A percentile compares a stretch with the other conserved stretches of the same genome.
Evolutionary conservation across 1,139 yeast species (phyloP).

Genomic region (Yamadazyma kanchanaburiensis): DNA sequence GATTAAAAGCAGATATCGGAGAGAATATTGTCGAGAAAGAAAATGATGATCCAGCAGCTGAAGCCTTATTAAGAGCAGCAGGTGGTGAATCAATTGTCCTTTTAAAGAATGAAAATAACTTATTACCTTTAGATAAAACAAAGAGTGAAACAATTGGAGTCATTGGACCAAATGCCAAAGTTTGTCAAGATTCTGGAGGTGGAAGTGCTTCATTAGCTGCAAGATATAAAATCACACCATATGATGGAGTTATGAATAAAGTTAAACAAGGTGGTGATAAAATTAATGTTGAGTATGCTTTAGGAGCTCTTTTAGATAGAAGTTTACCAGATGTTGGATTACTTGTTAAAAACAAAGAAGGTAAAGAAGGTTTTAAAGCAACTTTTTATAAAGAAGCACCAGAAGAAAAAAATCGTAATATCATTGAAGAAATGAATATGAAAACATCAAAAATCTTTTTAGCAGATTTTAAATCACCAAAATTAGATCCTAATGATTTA

Average conservation of each 20-base stretch:
- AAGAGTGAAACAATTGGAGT: constrained; percentile 28
- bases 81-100: constrained; percentile 53
- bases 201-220: constrained; percentile 35
- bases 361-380: constrained; percentile 37
- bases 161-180: constrained; percentile 37
- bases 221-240: constrained; percentile 30
- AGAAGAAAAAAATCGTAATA: constrained; percentile 25
- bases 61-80: constrained; percentile 38
- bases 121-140: constrained; percentile 37
- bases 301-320: constrained; percentile 31
- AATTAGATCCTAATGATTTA: constrained; percentile 18
- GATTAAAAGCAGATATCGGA: constrained; percentile 40
- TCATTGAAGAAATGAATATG: constrained; percentile 32
- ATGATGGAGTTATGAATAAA: constrained; percentile 27
- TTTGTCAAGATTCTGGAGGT: constrained; percentile 33
- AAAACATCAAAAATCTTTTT: constrained; percentile 37
- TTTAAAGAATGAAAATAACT: constrained; percentile 44
- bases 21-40: constrained; percentile 35
- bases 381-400: constrained; percentile 39
- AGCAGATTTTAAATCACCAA: constrained; percentile 43
- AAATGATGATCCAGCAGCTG: constrained; percentile 44
- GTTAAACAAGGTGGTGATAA: constrained; percentile 21
- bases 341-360: constrained; percentile 20
- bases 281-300: constrained; percentile 18
- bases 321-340: constrained; percentile 27